phyloP scores from a whole-genome alignment of 179 eudicot species.

The Silene vulgaris region DNA sequence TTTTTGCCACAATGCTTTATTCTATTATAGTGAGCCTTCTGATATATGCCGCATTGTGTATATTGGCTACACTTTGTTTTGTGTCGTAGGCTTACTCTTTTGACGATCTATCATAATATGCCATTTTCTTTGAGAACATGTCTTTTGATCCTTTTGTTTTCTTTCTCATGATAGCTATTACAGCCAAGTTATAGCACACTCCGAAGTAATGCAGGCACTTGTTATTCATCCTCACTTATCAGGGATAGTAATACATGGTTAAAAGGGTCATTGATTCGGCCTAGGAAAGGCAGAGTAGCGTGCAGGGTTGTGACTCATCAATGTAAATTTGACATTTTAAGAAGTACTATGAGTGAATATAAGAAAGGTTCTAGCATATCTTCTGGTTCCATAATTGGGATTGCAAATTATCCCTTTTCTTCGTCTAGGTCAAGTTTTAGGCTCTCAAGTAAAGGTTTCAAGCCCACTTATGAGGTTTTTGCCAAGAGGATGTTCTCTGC shows the following conservation, averaged over 20 bases:
- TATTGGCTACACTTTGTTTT: neutral
- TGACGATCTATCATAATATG: neutral
- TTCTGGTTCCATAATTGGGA: slow-evolving; percentile 30
- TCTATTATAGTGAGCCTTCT: no score
- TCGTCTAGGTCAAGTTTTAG: slow-evolving; percentile 28
- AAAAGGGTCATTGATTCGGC: slow-evolving; percentile 35
- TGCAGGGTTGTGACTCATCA: slow-evolving; percentile 28
- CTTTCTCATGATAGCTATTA: neutral
- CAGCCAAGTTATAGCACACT: slow-evolving; percentile 22
- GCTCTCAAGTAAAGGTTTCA: slow-evolving; percentile 27
- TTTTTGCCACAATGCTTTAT: no score
- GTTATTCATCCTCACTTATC: slow-evolving; percentile 19
- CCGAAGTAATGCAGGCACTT: neutral
- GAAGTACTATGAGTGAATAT: slow-evolving; percentile 30
- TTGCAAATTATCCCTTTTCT: slow-evolving; percentile 25
- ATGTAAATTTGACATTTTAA: slow-evolving; percentile 17
- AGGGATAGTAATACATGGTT: slow-evolving; percentile 20
- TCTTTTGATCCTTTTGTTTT: neutral
- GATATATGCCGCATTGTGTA: no score
- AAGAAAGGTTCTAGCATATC: slow-evolving; percentile 25
- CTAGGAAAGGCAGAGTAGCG: slow-evolving; percentile 29
- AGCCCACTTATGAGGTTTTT: slow-evolving; percentile 29
- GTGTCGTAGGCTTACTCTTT: neutral
- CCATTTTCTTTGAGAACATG: neutral
- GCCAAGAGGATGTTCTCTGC: slow-evolving; percentile 45